Conservation (phyloP, 2,329 filamentous ascomycete genomes). For the Aspergillus thermomutatus region DNA sequence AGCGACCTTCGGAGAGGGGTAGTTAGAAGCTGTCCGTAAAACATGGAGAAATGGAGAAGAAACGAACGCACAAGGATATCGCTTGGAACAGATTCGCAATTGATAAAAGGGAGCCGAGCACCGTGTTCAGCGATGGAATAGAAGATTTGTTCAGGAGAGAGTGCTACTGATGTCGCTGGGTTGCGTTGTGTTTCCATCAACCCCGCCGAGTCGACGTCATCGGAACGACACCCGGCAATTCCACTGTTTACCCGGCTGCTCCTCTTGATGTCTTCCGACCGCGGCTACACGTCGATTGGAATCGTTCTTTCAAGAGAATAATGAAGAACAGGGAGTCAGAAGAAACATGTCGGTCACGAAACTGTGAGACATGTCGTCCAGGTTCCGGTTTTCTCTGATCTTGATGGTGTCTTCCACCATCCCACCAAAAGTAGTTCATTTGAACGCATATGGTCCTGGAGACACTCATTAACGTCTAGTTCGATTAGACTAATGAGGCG, state of each 20-base stretch:
- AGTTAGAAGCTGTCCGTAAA: conserved; percentile 22
- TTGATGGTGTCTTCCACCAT: too few relatives aligned
- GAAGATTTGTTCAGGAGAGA: background rate
- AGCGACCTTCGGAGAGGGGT: conserved; percentile 20
- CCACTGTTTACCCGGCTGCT: background rate
- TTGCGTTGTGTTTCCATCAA: background rate
- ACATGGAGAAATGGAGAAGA: conserved; percentile 8
- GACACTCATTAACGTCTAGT: too few relatives aligned
- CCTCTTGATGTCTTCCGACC: background rate
- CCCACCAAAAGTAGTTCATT: too few relatives aligned
- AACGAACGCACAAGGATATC: background rate
- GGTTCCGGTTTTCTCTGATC: too few relatives aligned
- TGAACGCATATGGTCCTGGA: too few relatives aligned
- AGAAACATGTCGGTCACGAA: too few relatives aligned
- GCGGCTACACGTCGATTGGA: background rate
- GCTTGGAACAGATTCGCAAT: background rate
- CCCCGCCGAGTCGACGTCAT: conserved; percentile 22
- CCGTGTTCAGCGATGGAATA: background rate
- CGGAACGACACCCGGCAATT: conserved; percentile 12
- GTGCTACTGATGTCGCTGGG: background rate
- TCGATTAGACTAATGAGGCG: too few relatives aligned
- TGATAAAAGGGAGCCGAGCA: background rate
- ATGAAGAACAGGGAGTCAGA: too few relatives aligned
- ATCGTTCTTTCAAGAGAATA: too few relatives aligned
- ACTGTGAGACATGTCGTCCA: too few relatives aligned